Percentiles rank a stretch among this genome's conserved stretches.
Evolutionary conservation across 306 rosid genomes (phyloP).

Genomic region (Ceratonia siliqua): DNA sequence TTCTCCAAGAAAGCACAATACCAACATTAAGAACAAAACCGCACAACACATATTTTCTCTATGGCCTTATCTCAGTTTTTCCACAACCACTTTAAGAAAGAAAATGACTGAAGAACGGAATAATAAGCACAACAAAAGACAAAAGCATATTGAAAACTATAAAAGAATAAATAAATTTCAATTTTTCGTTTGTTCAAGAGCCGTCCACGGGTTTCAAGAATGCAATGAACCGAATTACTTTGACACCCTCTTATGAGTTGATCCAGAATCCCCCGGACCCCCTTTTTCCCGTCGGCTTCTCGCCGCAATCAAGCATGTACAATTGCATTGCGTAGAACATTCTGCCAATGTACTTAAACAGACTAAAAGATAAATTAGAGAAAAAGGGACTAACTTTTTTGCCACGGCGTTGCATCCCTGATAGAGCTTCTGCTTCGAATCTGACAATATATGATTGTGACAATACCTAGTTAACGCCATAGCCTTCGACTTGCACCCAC

Average conservation of each 20-base stretch:
- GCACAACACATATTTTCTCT: neutral
- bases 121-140: neutral
- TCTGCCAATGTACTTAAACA: neutral
- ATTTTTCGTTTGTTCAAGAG: neutral
- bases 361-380: neutral
- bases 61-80: neutral
- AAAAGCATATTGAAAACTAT: neutral
- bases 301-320: neutral
- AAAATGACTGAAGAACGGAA: neutral
- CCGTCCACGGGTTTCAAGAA: neutral
- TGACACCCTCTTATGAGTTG: neutral
- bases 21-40: neutral
- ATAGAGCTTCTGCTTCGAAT: slow-evolving; percentile 46
- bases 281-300: neutral
- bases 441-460: slow-evolving; percentile 43
- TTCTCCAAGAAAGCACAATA: neutral
- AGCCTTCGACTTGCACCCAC: slow-evolving; percentile 45
- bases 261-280: neutral
- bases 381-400: slow-evolving; percentile 35
- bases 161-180: neutral
- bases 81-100: neutral
- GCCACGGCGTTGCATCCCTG: slow-evolving; percentile 30
- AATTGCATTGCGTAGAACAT: neutral
- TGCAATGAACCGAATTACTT: neutral
- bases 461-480: slow-evolving; percentile 50